Conservation (phyloP, 179 eudicot species). For the Spergularia azorica region DNA sequence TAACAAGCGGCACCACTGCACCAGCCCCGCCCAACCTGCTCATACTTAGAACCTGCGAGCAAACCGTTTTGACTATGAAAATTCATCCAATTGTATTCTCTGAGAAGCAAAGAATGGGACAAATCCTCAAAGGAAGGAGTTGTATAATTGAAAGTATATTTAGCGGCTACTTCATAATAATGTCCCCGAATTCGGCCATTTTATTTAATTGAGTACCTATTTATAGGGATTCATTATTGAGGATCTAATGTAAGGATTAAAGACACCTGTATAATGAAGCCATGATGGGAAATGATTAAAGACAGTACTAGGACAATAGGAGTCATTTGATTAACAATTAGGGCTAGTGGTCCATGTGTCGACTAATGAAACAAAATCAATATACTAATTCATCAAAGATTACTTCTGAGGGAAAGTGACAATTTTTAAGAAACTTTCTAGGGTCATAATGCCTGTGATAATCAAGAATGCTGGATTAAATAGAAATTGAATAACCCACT, state of each 20-base stretch:
- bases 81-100: slow-evolving; percentile 16
- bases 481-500: slow-evolving; percentile 10
- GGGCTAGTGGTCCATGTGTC: slow-evolving; percentile 29
- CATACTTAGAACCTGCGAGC: slow-evolving; percentile 88
- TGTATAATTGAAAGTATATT: slow-evolving; percentile 13
- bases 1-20: slow-evolving; percentile 92
- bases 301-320: slow-evolving; percentile 24
- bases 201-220: slow-evolving; percentile 31
- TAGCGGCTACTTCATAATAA: slow-evolving; percentile 21
- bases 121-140: slow-evolving; percentile 16
- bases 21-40: slow-evolving; percentile 96
- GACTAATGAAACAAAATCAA: slow-evolving; percentile 11
- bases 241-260: slow-evolving; percentile 19
- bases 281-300: slow-evolving; percentile 33
- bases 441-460: slow-evolving; percentile 12
- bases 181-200: slow-evolving; percentile 22
- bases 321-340: slow-evolving; percentile 23
- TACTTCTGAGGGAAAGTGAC: slow-evolving; percentile 1
- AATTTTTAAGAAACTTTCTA: background rate
- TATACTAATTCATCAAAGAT: background rate
- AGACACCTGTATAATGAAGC: slow-evolving; percentile 31
- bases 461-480: background rate
- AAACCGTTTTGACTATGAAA: slow-evolving; percentile 11
- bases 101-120: slow-evolving; percentile 24
- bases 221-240: slow-evolving; percentile 27